Conservation (phyloP, 768 basidiomycete genomes). For the Collybia nuda region DNA sequence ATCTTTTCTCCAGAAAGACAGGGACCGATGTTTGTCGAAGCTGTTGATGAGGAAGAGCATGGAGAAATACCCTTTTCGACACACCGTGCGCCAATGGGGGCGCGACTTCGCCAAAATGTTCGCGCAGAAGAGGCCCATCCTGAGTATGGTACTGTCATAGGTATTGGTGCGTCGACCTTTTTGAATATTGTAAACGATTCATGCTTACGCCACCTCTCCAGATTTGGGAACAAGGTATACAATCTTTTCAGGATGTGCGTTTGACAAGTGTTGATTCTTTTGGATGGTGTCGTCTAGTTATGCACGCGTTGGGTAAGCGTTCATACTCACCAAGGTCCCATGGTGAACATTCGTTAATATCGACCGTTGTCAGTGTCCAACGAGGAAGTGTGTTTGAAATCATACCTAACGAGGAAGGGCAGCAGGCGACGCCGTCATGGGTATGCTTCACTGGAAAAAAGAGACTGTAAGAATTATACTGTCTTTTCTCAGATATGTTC, state of each 20-base stretch:
- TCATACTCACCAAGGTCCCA: background rate
- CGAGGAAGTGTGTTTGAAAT: conserved; percentile 86
- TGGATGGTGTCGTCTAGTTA: conserved; percentile 50
- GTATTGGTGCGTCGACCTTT: conserved; percentile 66
- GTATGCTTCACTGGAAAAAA: conserved; percentile 79
- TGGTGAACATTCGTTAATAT: background rate
- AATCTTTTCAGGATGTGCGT: background rate
- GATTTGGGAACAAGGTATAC: conserved; percentile 90
- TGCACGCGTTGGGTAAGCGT: conserved; percentile 89
- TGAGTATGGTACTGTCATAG: conserved; percentile 91
- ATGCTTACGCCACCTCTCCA: conserved; percentile 25
- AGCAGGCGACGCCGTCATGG: conserved; percentile 89
- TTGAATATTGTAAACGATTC: background rate
- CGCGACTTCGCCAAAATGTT: conserved; percentile 17
- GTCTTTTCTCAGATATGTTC: background rate
- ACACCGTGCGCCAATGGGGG: too few species aligned
- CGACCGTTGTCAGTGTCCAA: conserved; percentile 55
- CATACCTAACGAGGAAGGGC: conserved; percentile 86
- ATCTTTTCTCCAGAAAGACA: too few species aligned
- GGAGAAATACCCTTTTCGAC: too few species aligned
- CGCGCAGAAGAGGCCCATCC: conserved; percentile 72
- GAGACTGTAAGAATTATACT: conserved; percentile 47
- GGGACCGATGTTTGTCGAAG: too few species aligned
- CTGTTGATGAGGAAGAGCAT: too few species aligned
- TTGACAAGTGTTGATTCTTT: conserved; percentile 14